Evolutionary conservation across 148 eudicot species (phyloP).

Genomic region (Persicaria maculosa): DNA sequence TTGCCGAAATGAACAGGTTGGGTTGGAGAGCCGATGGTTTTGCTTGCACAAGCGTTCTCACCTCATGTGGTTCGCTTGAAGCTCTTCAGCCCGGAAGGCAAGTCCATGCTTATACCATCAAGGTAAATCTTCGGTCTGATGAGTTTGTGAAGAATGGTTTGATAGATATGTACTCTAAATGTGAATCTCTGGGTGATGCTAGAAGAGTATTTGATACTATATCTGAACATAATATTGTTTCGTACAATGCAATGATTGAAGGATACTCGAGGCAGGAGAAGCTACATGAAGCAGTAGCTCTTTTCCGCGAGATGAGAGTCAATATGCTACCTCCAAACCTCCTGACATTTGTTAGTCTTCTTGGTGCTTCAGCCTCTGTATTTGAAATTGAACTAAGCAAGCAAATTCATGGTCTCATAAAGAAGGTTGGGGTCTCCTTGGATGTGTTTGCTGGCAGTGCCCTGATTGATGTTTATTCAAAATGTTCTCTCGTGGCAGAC

Average conservation of each 20-base stretch:
- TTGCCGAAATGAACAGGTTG: constrained; percentile 39
- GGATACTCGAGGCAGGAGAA: constrained; percentile 55
- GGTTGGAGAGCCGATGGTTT: constrained; percentile 55
- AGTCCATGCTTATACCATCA: constrained; percentile 48
- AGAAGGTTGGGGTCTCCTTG: constrained; percentile 36
- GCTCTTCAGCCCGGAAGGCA: constrained; percentile 47
- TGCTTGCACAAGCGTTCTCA: constrained; percentile 59
- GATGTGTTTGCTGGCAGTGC: constrained; percentile 51
- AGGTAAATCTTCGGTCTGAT: constrained; percentile 46
- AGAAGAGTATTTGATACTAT: constrained; percentile 40
- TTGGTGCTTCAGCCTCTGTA: constrained; percentile 51
- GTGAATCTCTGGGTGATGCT: constrained; percentile 48
- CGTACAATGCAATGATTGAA: constrained; percentile 71
- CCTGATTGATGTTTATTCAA: constrained; percentile 63
- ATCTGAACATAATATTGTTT: constrained; percentile 27
- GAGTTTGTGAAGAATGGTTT: constrained; percentile 61
- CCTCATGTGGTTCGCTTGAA: constrained; percentile 62
- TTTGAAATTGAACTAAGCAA: constrained; percentile 32
- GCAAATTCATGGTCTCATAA: constrained; percentile 46
- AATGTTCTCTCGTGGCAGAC: constrained; percentile 39
- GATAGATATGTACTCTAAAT: constrained; percentile 73
- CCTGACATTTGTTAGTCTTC: constrained; percentile 56
- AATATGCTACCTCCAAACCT: constrained; percentile 35
- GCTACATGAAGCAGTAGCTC: constrained; percentile 41
- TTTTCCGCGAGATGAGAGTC: constrained; percentile 51